phyloP scores from a whole-genome alignment of 2,329 filamentous ascomycete genomes.

The Uncinocarpus reesii region DNA sequence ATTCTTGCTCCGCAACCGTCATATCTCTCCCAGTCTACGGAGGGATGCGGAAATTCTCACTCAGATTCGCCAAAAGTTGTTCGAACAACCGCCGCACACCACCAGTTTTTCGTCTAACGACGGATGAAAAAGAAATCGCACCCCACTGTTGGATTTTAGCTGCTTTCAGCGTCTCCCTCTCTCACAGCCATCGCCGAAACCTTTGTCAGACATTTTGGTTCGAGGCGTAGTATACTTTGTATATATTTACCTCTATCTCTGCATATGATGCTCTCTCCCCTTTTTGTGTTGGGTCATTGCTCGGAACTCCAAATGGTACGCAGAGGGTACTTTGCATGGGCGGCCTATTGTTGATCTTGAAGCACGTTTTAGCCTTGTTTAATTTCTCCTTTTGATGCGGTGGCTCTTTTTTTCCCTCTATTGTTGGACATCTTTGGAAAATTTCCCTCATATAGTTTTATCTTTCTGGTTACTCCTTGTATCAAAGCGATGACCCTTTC shows the following conservation, averaged over 20 bases:
- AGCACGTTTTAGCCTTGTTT: no score
- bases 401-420: no score
- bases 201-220: neutral
- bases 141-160: neutral
- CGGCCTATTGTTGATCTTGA: no score
- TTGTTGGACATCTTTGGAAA: no score
- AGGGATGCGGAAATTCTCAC: constrained; percentile 65
- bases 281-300: neutral
- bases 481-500: no score
- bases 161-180: no score
- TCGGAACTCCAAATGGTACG: no score
- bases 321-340: no score
- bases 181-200: no score
- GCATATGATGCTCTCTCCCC: neutral
- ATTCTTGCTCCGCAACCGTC: constrained; percentile 60
- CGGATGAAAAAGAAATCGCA: neutral
- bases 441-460: no score
- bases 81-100: constrained; percentile 17
- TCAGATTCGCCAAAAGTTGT: constrained; percentile 39
- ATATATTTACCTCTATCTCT: constrained; percentile 1
- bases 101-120: constrained; percentile 14
- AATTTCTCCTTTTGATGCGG: no score
- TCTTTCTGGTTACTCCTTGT: no score
- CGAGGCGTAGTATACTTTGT: constrained; percentile 2
- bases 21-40: constrained; percentile 63